Evolutionary conservation across 2,329 filamentous ascomycete genomes (phyloP), one percentile per base, ranked within the genome.

Genomic region (Colletotrichum paranaense): DNA sequence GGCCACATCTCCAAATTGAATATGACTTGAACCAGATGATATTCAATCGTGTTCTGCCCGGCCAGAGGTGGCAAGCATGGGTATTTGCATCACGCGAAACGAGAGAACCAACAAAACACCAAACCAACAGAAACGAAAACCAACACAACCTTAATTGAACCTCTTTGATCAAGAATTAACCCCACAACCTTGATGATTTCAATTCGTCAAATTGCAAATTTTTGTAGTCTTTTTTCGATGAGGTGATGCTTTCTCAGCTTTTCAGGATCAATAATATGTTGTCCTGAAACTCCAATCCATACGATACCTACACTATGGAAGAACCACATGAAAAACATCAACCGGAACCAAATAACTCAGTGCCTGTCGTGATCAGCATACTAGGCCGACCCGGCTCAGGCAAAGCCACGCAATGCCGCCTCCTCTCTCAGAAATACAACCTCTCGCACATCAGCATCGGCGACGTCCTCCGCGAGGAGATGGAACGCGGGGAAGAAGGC

Each of bases 331-430:
- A n/a, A 5, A 11, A 11, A 8, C 7, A 19, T n/a, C 19, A n/a
- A 11, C 6, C 19, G 19, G 1, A 0, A n/a, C 42, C 9, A n/a
- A n/a, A 19, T 22, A 1, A 19, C 1, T 1, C 4, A 19, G 9
- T 49, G 2, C 42, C 6, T 8, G 7, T n/a, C 19, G 42, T 49
- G 16, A 19, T 49, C 8, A 49, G 19, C 19, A n/a, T 22, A 49
- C 7, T 49, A 8, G 42, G 42, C 19, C 9, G 8, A n/a, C 42
- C 19, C 1, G 19, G 19, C 3, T 49, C 19, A 49, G 42, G 19
- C 0, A 49, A n/a, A 49, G 42, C 3, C 7, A 49, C 42, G 1
- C 19, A 49, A 49, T 49, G 19, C 19, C 42, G 19, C 42, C 42
- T 2, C 7, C 42, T 49, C 42, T n/a, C 42, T 8, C 16, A 49